Evolutionary conservation across 345 rosid species (phyloP).

Genomic region (Acer negundo): DNA sequence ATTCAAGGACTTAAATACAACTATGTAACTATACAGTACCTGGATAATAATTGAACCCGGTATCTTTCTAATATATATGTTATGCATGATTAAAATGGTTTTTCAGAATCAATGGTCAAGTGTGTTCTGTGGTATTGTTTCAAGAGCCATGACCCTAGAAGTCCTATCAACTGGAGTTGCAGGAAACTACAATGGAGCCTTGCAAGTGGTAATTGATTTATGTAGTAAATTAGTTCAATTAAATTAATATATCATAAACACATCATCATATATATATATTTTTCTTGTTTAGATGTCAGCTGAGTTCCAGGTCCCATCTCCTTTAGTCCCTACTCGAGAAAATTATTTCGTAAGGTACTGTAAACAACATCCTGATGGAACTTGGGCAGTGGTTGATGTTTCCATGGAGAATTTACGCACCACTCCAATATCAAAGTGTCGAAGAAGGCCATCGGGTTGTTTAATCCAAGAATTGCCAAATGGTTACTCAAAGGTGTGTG

Average conservation of each 20-base stretch:
- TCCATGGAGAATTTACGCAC: constrained; percentile 69
- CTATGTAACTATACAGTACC: too few species aligned
- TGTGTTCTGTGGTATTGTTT: constrained; percentile 85
- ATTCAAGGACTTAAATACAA: too few species aligned
- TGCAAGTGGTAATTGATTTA: constrained; percentile 79
- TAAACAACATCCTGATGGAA: constrained; percentile 75
- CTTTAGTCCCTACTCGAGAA: constrained; percentile 84
- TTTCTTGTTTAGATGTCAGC: constrained; percentile 70
- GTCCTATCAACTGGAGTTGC: constrained; percentile 95
- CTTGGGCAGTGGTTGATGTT: constrained; percentile 96
- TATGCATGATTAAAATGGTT: background rate
- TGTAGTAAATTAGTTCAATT: too few species aligned
- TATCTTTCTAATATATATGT: background rate
- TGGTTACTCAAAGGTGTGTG: constrained; percentile 95
- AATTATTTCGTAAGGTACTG: constrained; percentile 86
- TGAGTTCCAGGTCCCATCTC: constrained; percentile 92
- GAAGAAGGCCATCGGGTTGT: constrained; percentile 97
- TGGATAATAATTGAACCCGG: too few species aligned
- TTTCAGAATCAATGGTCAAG: constrained; percentile 83
- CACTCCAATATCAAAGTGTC: constrained; percentile 44
- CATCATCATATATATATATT: too few species aligned
- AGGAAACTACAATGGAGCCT: constrained; percentile 94
- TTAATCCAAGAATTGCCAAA: constrained; percentile 85
- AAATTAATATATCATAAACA: too few species aligned
- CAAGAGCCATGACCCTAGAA: constrained; percentile 89